A percentile compares a stretch with the other conserved stretches of the same genome.
phyloP scores from a whole-genome alignment of 805 yeast species.

The Zygoascus tannicola region DNA sequence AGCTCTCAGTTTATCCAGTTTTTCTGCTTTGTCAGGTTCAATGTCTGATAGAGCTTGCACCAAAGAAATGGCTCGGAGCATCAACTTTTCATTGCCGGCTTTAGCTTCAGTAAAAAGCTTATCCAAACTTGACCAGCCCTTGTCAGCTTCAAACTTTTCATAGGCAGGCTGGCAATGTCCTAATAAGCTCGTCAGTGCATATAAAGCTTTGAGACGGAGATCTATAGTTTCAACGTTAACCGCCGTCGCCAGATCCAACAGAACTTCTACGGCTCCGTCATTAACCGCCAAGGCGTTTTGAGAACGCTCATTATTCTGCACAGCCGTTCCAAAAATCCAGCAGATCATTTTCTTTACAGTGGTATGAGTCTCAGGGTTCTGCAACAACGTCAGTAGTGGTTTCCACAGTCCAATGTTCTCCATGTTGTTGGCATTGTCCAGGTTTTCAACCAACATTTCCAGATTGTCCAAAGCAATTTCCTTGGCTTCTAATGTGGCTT shows the following conservation, averaged over 20 bases:
- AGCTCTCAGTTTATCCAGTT: constrained; percentile 10
- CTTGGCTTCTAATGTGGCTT: constrained; percentile 53
- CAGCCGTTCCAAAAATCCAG: constrained; percentile 80
- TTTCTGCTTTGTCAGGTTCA: constrained; percentile 16
- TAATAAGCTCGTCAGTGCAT: constrained; percentile 65
- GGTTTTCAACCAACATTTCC: constrained; percentile 85
- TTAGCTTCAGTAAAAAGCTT: constrained; percentile 14
- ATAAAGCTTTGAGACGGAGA: constrained; percentile 29
- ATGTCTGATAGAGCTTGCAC: constrained; percentile 14
- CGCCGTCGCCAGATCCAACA: constrained; percentile 23
- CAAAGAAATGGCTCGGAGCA: constrained; percentile 14
- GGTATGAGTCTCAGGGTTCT: constrained; percentile 29
- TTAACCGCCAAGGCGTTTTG: constrained; percentile 56
- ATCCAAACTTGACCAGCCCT: constrained; percentile 56
- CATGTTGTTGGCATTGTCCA: constrained; percentile 91
- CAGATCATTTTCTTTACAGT: constrained; percentile 51
- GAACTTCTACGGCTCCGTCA: constrained; percentile 22
- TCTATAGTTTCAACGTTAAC: constrained; percentile 46
- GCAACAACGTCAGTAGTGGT: constrained; percentile 47
- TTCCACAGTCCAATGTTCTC: constrained; percentile 79
- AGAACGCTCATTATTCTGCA: constrained; percentile 75
- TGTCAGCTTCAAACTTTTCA: constrained; percentile 40
- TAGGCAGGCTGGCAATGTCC: constrained; percentile 59
- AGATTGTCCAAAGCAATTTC: constrained; percentile 78
- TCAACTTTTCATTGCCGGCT: constrained; percentile 7